These are phyloP conservation scores for Gaultheria prostrata DNA, from an alignment of 148 eudicot genomes.

Conservation along the genomic window DNA sequence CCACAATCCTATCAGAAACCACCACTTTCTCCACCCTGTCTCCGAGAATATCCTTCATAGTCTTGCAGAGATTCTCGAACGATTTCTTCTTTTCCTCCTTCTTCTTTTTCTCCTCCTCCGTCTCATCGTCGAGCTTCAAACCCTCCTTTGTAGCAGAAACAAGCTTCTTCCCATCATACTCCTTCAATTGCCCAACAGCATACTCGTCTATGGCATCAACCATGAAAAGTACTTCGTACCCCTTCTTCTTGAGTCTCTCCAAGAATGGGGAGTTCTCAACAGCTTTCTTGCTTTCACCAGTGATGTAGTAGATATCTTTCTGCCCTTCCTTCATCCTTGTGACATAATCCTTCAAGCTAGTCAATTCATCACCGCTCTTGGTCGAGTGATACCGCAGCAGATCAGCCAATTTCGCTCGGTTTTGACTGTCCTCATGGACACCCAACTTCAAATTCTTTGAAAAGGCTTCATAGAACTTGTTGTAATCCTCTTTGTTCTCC, in stretches of 20 bases:
- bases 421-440: slow-evolving; percentile 85
- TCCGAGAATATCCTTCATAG: slow-evolving; percentile 77
- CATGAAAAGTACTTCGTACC: slow-evolving; percentile 85
- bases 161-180: slow-evolving; percentile 87
- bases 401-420: slow-evolving; percentile 74
- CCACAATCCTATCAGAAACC: slow-evolving; percentile 81
- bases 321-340: slow-evolving; percentile 94
- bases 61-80: slow-evolving; percentile 79
- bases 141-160: slow-evolving; percentile 91
- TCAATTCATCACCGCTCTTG: slow-evolving; percentile 81
- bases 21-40: slow-evolving; percentile 85
- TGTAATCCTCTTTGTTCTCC: slow-evolving; percentile 88
- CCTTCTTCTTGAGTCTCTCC: slow-evolving; percentile 80
- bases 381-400: slow-evolving; percentile 77
- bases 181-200: slow-evolving; percentile 82
- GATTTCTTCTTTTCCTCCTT: slow-evolving; percentile 84
- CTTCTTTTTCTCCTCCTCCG: slow-evolving; percentile 73
- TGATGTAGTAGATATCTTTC: slow-evolving; percentile 81
- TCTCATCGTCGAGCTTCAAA: slow-evolving; percentile 74
- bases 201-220: slow-evolving; percentile 96
- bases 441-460: slow-evolving; percentile 87
- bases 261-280: slow-evolving; percentile 92
- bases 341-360: slow-evolving; percentile 83
- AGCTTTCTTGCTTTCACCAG: slow-evolving; percentile 89
- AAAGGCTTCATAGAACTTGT: slow-evolving; percentile 84